A percentile compares a stretch with the other conserved stretches of the same genome.
phyloP scores from a whole-genome alignment of 1,139 yeast species.

The Lodderomyces parapsilosis region DNA sequence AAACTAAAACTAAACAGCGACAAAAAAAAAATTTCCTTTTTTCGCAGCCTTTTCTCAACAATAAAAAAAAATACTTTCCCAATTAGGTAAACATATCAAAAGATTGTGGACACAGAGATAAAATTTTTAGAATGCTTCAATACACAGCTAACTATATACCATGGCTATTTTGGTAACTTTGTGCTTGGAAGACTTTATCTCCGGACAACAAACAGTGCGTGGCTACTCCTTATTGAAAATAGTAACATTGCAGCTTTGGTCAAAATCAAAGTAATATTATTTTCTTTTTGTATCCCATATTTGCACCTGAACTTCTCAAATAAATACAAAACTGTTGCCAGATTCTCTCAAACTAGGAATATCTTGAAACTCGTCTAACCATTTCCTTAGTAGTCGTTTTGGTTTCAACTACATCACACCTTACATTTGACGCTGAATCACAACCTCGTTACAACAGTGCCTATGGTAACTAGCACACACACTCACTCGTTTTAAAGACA shows the following conservation, averaged over 20 bases:
- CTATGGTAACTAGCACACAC: neutral
- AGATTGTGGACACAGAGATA: neutral
- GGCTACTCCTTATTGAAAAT: constrained; percentile 1
- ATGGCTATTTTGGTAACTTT: neutral
- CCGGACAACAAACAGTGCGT: neutral
- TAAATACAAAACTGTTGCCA: constrained; percentile 1
- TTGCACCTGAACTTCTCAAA: neutral
- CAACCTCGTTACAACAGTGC: neutral
- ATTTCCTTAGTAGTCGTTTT: neutral
- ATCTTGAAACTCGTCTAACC: neutral
- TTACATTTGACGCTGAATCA: neutral
- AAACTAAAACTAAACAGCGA: no score
- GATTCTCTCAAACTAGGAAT: neutral
- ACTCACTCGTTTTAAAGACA: neutral
- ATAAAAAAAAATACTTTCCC: neutral
- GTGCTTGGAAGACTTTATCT: neutral
- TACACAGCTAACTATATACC: neutral
- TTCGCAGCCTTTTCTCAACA: constrained; percentile 9
- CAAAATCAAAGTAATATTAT: neutral
- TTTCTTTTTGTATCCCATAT: no score
- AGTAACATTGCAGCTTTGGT: no score
- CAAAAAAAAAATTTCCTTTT: constrained; percentile 9
- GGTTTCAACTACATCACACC: neutral
- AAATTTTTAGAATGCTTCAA: neutral
- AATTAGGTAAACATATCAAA: neutral